Conservation (phyloP, 2,329 filamentous ascomycete species). For the Torrubiellomyces zombiae region DNA sequence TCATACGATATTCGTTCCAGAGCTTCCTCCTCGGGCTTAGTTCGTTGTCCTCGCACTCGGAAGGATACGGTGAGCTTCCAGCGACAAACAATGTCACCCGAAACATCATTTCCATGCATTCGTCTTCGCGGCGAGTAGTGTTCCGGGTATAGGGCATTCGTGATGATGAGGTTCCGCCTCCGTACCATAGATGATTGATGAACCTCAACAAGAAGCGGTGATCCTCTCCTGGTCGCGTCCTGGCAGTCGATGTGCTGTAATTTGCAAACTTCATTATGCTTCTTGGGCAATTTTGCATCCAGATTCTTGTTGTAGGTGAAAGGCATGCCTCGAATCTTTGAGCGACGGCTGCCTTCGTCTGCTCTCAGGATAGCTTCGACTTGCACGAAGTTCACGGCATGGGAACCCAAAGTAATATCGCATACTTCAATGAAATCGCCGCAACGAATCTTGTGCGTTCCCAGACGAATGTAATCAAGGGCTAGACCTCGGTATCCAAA, state of each 20-base stretch:
- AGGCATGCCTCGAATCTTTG: slow-evolving; percentile 21
- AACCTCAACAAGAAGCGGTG: slow-evolving; percentile 27
- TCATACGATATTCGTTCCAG: slow-evolving; percentile 15
- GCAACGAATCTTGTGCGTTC: slow-evolving; percentile 5
- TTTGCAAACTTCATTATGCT: slow-evolving; percentile 26
- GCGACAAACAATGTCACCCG: slow-evolving; percentile 28
- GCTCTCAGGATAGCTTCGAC: slow-evolving; percentile 28
- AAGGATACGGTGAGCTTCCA: slow-evolving; percentile 24
- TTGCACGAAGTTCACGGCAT: slow-evolving; percentile 19
- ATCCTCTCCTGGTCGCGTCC: slow-evolving; percentile 11
- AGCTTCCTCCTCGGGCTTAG: slow-evolving; percentile 18
- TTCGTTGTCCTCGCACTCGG: slow-evolving; percentile 7
- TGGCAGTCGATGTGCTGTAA: slow-evolving; percentile 20
- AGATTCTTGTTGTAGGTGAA: slow-evolving; percentile 19
- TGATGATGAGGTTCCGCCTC: slow-evolving; percentile 29
- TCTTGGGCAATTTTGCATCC: slow-evolving; percentile 18
- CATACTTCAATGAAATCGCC: slow-evolving; percentile 14
- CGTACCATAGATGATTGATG: slow-evolving; percentile 17
- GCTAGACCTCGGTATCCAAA: slow-evolving; percentile 9
- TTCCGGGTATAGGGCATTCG: slow-evolving; percentile 34
- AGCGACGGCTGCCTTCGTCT: slow-evolving; percentile 7
- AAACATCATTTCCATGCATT: slow-evolving; percentile 9
- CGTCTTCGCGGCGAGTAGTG: slow-evolving; percentile 14
- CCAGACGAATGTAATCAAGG: slow-evolving; percentile 6
- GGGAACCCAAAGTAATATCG: slow-evolving; percentile 7